Conservation (phyloP, 2,329 filamentous ascomycete genomes). For the Cladosporium austrohemisphaericum region DNA sequence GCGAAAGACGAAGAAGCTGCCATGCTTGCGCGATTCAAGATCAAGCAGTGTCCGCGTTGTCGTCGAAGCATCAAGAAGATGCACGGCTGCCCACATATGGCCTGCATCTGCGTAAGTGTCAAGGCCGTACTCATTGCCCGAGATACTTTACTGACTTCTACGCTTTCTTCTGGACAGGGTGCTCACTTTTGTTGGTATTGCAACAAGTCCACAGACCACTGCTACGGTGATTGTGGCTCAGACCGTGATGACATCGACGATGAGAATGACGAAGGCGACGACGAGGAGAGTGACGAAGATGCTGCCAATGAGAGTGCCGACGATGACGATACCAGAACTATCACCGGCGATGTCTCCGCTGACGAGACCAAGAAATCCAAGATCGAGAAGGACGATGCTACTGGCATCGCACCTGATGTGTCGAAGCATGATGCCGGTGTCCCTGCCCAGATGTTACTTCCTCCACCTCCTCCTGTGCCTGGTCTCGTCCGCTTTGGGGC, state of each 20-base stretch:
- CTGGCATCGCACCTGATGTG: too few relatives aligned
- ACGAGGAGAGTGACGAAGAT: constrained; percentile 26
- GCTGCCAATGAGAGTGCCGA: too few relatives aligned
- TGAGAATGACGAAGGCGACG: constrained; percentile 21
- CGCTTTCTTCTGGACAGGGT: too few relatives aligned
- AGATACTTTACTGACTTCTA: too few relatives aligned
- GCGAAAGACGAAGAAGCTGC: constrained; percentile 36
- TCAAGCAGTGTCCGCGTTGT: constrained; percentile 51
- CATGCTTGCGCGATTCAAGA: constrained; percentile 42
- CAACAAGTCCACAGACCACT: constrained; percentile 32
- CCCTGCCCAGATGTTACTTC: too few relatives aligned
- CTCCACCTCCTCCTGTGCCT: too few relatives aligned
- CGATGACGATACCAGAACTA: constrained; percentile 31
- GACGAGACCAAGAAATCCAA: too few relatives aligned
- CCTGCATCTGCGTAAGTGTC: constrained; percentile 49
- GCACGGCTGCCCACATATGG: constrained; percentile 48
- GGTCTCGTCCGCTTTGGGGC: too few relatives aligned
- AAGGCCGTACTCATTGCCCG: too few relatives aligned
- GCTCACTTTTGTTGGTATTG: constrained; percentile 51
- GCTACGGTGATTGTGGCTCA: constrained; percentile 30
- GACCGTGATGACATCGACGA: constrained; percentile 26
- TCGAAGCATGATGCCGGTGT: too few relatives aligned
- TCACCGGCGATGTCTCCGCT: not conserved
- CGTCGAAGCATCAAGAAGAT: constrained; percentile 46
- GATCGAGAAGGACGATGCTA: too few relatives aligned